These are phyloP conservation scores for Orbilia blumenaviensis DNA, from an alignment of 2,329 filamentous ascomycete genomes.

Conservation along the genomic window DNA sequence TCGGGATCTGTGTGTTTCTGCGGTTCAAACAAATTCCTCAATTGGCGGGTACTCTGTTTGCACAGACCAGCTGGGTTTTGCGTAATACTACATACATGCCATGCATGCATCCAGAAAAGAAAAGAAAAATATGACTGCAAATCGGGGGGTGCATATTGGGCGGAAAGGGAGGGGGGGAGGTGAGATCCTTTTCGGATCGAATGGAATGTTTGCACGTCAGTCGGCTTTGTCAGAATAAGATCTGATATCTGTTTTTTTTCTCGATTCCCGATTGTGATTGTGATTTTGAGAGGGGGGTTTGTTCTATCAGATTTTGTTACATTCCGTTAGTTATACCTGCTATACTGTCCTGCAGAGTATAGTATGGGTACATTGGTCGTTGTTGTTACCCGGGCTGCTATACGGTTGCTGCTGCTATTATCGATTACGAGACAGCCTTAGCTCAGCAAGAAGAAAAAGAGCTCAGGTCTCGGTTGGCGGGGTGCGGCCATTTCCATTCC, in stretches of 20 bases:
- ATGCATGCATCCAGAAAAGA: conserved; percentile 24
- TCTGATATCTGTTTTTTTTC: not conserved
- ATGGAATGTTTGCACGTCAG: conserved; percentile 16
- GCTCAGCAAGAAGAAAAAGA: no score
- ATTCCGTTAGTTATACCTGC: not conserved
- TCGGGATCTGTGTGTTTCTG: not conserved
- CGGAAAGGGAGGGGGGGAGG: conserved; percentile 14
- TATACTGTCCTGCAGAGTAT: no score
- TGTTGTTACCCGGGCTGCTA: no score
- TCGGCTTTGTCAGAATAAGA: not conserved
- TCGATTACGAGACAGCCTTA: no score
- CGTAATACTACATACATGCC: no score
- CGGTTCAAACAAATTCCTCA: not conserved
- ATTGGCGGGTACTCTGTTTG: not conserved
- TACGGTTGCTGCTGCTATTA: no score
- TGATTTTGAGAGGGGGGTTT: no score
- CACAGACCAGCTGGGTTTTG: conserved; percentile 25
- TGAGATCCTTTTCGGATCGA: no score
- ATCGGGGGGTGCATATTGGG: conserved; percentile 6
- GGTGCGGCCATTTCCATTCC: conserved; percentile 1
- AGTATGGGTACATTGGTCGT: no score
- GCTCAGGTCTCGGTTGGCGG: conserved; percentile 1
- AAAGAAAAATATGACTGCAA: conserved; percentile 11
- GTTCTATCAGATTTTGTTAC: not conserved
- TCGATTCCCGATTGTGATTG: no score